Evolutionary conservation across 441 rosid species (phyloP), one percentile per base, ranked within the genome.

Genomic region (Erodium trifolium): DNA sequence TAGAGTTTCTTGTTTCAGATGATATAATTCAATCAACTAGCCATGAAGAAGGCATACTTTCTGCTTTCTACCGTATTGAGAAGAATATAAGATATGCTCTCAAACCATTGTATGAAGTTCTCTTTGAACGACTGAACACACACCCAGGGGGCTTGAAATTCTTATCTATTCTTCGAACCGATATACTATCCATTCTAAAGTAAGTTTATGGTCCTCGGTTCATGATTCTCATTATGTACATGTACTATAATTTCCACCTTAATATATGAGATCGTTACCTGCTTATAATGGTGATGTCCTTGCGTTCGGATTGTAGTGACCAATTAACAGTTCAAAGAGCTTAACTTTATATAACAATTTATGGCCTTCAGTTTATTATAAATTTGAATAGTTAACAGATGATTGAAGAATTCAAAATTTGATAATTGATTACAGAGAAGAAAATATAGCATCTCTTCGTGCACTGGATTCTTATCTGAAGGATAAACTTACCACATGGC

Each of bases 401-500:
- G 59, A 65, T 12, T 34, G 62, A 69, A 23, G 37, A 59, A 49
- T 63, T 55, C 8, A 65, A 63, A 11, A 18, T 23, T 64, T 60
- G 39, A 23, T 23, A 41, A 29, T 37, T 55, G 65, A 14, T 43
- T 78, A 49, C 86, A 94, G 99, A 68, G 91, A 88, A 78, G 96
- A 85, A 69, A 94, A 87, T 76, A 60, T 70, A 68, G 78, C 86
- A 16, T 86, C 92, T 62, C 11, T 94, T 69, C 81, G 99, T 75
- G 86, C 91, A 34, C 70, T 94, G 63, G 97, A 90, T 84, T 82
- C 91, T 17, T 79, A 80, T 82, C 69, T 92, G 63, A 94, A 90
- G 86, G 99, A 92, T 75, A 88, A 88, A 72, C 98, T 94, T 35
- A 79, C 82, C 77, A 85, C 89, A 65, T 94, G 96, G 98, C 99